Conservation (phyloP, 2,329 filamentous ascomycete species). For the Aphanoascus verrucosus region DNA sequence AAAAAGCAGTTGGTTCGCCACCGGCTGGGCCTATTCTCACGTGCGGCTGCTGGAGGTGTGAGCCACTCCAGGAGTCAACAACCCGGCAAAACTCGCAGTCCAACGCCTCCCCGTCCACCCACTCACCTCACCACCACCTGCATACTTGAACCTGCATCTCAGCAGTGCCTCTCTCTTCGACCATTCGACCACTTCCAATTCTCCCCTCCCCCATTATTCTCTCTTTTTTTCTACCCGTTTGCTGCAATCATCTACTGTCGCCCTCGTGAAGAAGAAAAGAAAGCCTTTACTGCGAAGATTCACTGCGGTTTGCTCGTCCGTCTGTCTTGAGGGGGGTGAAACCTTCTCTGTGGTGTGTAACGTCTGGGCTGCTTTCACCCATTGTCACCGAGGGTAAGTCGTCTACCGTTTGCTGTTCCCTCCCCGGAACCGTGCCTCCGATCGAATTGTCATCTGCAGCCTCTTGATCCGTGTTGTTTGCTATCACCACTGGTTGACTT, state of each 20-base stretch:
- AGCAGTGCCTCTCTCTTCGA: not conserved
- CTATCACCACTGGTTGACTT: not conserved
- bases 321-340: not conserved
- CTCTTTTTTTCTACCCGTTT: not conserved
- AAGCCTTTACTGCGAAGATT: not conserved
- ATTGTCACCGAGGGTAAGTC: not conserved
- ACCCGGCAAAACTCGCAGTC: not conserved
- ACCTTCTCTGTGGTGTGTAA: not conserved
- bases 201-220: not conserved
- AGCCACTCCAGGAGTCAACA: not conserved
- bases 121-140: not conserved
- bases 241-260: not conserved
- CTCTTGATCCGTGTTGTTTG: conserved; percentile 6
- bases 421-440: not conserved
- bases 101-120: conserved; percentile 4
- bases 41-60: not conserved
- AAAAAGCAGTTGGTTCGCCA: not conserved
- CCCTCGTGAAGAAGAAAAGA: not conserved
- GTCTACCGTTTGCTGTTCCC: conserved; percentile 1
- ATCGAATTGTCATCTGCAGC: not conserved
- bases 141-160: not conserved
- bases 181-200: not conserved
- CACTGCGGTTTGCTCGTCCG: not conserved
- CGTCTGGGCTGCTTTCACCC: not conserved
- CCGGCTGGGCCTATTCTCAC: conserved; percentile 2